Conservation (phyloP, 805 yeast genomes). For the Saccharomyces paradoxus region DNA sequence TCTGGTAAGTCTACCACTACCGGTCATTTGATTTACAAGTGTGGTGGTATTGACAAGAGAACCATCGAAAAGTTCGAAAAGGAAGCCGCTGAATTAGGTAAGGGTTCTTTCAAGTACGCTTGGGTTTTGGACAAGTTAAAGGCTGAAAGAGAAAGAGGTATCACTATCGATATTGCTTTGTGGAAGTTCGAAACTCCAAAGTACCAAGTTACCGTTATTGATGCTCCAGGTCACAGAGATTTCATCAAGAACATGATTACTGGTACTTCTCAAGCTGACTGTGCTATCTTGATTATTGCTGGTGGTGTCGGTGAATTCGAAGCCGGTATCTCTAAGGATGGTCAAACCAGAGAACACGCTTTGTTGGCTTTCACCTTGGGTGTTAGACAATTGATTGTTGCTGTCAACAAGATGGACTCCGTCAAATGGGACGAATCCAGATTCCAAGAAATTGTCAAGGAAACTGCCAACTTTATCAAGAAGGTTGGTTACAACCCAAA, state of each 20-base stretch:
- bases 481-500: conserved; percentile 79
- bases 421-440: conserved; percentile 80
- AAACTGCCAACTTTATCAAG: conserved; percentile 73
- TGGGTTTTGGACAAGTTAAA: conserved; percentile 93
- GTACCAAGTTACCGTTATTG: conserved; percentile 84
- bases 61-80: conserved; percentile 96
- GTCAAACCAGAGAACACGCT: conserved; percentile 95
- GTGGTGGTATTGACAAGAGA: conserved; percentile 99
- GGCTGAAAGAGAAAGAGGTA: conserved; percentile 97
- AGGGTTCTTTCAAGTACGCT: conserved; percentile 96
- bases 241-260: conserved; percentile 94
- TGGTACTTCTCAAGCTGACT: conserved; percentile 91
- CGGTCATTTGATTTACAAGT: conserved; percentile 98
- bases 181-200: conserved; percentile 91
- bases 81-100: conserved; percentile 96
- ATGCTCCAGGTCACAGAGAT: conserved; percentile 95
- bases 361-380: conserved; percentile 83
- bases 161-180: conserved; percentile 88
- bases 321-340: conserved; percentile 91
- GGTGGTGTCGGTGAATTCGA: conserved; percentile 93
- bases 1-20: conserved; percentile 98
- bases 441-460: conserved; percentile 70
- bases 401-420: conserved; percentile 93
- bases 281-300: conserved; percentile 85
- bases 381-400: conserved; percentile 79